Base-by-base conservation (phyloP, 75 land plant species). In the Picea sitchensis region DNA sequence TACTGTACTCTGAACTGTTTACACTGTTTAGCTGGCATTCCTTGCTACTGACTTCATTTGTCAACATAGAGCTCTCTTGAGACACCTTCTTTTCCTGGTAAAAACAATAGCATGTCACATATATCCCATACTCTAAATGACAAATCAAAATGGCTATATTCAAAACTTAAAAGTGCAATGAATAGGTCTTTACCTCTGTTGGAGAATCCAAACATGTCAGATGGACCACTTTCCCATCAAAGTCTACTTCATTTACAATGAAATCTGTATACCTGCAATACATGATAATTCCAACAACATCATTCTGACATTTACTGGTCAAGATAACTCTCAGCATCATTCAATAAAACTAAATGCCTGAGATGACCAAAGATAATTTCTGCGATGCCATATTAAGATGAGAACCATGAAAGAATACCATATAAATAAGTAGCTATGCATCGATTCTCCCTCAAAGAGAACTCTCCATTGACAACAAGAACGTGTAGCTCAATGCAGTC, bases 161-260 rank as follows among this genome's bases (percentile, higher is more conserved):
- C 56, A 81, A 79, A 26, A 26, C 26, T 26, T 26, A 26, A 26
- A 30, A 38, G 74, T 12, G 12, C 21, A 23, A 23, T 2, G 14
- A 64, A 57, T 41, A 77, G 51, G 54, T 32, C 1, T 73, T 59
- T 80, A 93, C 99, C 90, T 92, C 87, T 4, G 79, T 61, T 47
- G 97, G 97, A 14, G 81, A 84, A 80, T 92, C 90, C 26, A 94
- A 82, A 23, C 83, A 83, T 17, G 95, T 91, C 36, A 96, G 83
- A 78, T 85, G 92, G 79, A 88, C 92, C 77, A 92, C 88, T 61
- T 87, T 88, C 15, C 91, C 92, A 77, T 87, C 87, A 30, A 20
- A 71, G 81, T 88, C 95, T 18, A 96, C 95, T 84, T 96, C 97
- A 76, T 96, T 96, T 0, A 96, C 99, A n/a, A 96, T 90, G 59